Evolutionary conservation across 345 rosid species (phyloP).

Genomic region (Euphorbia peplus): DNA sequence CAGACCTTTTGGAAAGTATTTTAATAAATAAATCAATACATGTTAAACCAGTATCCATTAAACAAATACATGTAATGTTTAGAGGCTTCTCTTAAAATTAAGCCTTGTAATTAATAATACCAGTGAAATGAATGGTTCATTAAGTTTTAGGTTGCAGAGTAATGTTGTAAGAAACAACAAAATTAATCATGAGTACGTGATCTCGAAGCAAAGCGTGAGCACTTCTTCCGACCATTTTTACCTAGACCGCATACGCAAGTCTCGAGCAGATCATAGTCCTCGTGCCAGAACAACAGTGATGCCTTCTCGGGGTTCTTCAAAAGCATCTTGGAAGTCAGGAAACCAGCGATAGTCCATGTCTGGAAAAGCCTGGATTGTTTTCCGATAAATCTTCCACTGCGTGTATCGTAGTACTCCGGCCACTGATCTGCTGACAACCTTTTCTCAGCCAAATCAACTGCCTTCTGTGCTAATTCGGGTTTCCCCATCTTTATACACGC

Average conservation of each 20-base stretch:
- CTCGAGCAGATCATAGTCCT: conserved; percentile 86
- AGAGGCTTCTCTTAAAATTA: conserved; percentile 23
- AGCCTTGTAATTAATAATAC: conserved; percentile 20
- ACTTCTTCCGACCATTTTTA: conserved; percentile 57
- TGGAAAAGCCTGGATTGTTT: conserved; percentile 74
- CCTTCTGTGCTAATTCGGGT: conserved; percentile 68
- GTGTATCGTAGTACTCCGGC: conserved; percentile 93
- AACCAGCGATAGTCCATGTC: conserved; percentile 90
- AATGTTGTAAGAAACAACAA: not conserved
- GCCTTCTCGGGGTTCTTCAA: conserved; percentile 84
- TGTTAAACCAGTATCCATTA: too few relatives aligned
- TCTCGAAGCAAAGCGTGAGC: conserved; percentile 53
- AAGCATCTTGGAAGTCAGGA: conserved; percentile 77
- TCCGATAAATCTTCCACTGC: conserved; percentile 70
- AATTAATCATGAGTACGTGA: conserved; percentile 18
- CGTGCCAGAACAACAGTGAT: conserved; percentile 75
- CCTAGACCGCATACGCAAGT: conserved; percentile 66
- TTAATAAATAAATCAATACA: too few relatives aligned
- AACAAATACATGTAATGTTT: not conserved
- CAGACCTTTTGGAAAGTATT: too few relatives aligned
- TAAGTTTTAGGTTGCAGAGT: not conserved
- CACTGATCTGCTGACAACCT: conserved; percentile 61
- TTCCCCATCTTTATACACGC: conserved; percentile 91
- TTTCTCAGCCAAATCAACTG: conserved; percentile 65
- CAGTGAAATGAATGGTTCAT: not conserved